Evolutionary conservation across 768 basidiomycete genomes (phyloP).

Genomic region (Pisolithus sp.): DNA sequence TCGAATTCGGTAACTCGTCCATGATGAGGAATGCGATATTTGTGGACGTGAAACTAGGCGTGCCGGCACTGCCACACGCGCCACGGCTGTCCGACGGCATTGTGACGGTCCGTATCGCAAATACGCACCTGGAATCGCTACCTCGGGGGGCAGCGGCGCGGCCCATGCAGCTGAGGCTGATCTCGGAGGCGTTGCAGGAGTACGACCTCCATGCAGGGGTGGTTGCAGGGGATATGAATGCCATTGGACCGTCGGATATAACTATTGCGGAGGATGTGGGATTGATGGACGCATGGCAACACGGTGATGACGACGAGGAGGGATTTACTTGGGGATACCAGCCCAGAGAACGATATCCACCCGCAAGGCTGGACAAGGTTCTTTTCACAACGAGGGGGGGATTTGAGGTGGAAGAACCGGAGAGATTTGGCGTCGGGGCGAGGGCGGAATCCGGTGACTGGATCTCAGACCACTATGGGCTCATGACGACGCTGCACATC

Average conservation of each 20-base stretch:
- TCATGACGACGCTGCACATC: slow-evolving; percentile 36
- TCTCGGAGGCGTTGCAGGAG: slow-evolving; percentile 45
- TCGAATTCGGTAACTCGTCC: slow-evolving; percentile 46
- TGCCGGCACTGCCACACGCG: slow-evolving; percentile 27
- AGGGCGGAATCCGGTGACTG: slow-evolving; percentile 39
- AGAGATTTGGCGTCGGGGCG: slow-evolving; percentile 51
- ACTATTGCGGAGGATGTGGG: slow-evolving; percentile 38
- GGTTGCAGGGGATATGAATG: slow-evolving; percentile 70
- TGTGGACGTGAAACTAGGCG: slow-evolving; percentile 46
- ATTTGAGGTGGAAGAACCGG: slow-evolving; percentile 47
- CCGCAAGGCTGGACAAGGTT: slow-evolving; percentile 60
- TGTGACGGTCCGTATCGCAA: slow-evolving; percentile 53
- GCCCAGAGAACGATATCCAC: slow-evolving; percentile 38
- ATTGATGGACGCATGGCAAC: slow-evolving; percentile 56
- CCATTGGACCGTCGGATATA: slow-evolving; percentile 43
- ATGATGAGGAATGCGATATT: slow-evolving; percentile 53
- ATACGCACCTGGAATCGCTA: slow-evolving; percentile 72
- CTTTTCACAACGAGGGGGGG: slow-evolving; percentile 47
- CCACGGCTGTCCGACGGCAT: slow-evolving; percentile 29
- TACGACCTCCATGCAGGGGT: slow-evolving; percentile 48
- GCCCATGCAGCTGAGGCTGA: slow-evolving; percentile 46
- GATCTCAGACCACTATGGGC: slow-evolving; percentile 67
- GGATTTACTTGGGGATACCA: slow-evolving; percentile 72
- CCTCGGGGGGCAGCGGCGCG: slow-evolving; percentile 38
- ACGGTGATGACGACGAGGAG: slow-evolving; percentile 34